Evolutionary conservation across 202 grass and related monocot species (phyloP).

Genomic region (Saccharum hybrid): DNA sequence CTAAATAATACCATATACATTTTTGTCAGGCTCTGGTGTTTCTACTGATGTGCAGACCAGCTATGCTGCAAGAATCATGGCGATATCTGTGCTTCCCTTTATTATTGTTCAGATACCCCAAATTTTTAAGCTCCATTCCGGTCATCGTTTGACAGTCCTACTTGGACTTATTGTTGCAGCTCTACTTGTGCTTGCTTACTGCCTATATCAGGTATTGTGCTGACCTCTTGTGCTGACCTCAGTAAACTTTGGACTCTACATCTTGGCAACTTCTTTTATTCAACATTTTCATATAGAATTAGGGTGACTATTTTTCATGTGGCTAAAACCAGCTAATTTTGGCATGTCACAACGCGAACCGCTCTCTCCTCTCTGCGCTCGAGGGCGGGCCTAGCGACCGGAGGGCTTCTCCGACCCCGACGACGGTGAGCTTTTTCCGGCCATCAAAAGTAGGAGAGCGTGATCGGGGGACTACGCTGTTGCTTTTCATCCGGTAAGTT

Average conservation of each 20-base stretch:
- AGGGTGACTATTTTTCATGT: neutral
- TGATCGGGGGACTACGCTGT: too few relatives aligned
- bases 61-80: constrained; percentile 91
- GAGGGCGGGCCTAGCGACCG: too few relatives aligned
- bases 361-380: too few relatives aligned
- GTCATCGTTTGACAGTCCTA: constrained; percentile 61
- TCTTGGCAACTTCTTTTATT: neutral
- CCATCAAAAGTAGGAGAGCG: too few relatives aligned
- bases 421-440: too few relatives aligned
- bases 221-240: neutral
- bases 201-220: constrained; percentile 85
- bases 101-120: constrained; percentile 84
- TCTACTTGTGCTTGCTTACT: constrained; percentile 75
- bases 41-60: constrained; percentile 82
- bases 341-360: too few relatives aligned
- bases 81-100: constrained; percentile 81
- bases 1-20: constrained; percentile 25
- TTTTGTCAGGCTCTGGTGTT: constrained; percentile 73
- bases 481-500: too few relatives aligned
- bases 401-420: too few relatives aligned
- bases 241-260: neutral
- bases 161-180: constrained; percentile 64
- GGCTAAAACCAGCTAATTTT: neutral
- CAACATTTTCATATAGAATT: neutral
- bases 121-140: constrained; percentile 73